phyloP scores from a whole-genome alignment of 768 basidiomycete genomes.

The Rickenella mellea region DNA sequence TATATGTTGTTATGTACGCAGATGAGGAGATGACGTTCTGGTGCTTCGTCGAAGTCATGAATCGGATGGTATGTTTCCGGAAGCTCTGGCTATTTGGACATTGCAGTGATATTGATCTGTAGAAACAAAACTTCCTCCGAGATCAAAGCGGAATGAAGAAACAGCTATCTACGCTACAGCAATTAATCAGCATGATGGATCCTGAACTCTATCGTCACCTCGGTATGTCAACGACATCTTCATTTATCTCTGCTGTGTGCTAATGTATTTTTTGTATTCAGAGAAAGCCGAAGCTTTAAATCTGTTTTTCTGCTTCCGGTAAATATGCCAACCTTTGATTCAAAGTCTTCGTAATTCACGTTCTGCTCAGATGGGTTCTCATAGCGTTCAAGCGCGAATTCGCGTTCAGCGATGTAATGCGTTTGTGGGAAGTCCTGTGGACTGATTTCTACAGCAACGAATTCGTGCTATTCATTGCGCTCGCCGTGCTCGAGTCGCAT shows the following conservation, averaged over 20 bases:
- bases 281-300: constrained; percentile 86
- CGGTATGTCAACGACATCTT: constrained; percentile 31
- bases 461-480: constrained; percentile 89
- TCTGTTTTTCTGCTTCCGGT: constrained; percentile 98
- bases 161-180: constrained; percentile 81
- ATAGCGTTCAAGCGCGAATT: constrained; percentile 98
- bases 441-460: constrained; percentile 82
- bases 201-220: constrained; percentile 90
- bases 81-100: background rate
- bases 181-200: constrained; percentile 89
- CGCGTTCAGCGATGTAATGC: constrained; percentile 80
- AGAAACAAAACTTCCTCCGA: constrained; percentile 92
- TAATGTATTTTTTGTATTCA: constrained; percentile 24
- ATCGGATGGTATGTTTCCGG: constrained; percentile 72
- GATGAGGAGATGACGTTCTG: constrained; percentile 92
- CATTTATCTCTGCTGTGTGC: background rate
- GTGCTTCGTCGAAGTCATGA: constrained; percentile 94
- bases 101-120: constrained; percentile 1
- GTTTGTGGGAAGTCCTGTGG: constrained; percentile 92
- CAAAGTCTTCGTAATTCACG: background rate
- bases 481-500: constrained; percentile 91
- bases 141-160: constrained; percentile 99
- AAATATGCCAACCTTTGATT: constrained; percentile 16
- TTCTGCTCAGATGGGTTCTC: constrained; percentile 62
- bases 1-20: constrained; percentile 85